Base-by-base conservation (phyloP, 2,329 filamentous ascomycete species). In the Monilinia vaccinii-corymbosi region DNA sequence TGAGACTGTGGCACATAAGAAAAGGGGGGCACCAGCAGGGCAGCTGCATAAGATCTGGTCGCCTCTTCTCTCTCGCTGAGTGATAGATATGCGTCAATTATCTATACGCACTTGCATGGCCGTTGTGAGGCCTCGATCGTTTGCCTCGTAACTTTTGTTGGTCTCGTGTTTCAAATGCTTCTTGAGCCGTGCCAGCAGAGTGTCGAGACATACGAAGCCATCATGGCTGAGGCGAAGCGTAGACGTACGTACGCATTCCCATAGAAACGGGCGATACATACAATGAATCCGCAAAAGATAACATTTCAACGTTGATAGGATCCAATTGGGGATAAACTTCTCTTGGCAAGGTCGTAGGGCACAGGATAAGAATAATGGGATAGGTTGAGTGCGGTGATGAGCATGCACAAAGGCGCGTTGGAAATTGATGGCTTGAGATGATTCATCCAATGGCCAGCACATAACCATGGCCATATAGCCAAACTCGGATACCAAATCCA, bases 81-180 rank as follows among this genome's bases (percentile, higher is more conserved):
- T 44, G 38, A 18, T 38, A 53, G 18, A 46, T 46, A 28, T 52
- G 28, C 38, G 11, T 8, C n/a, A n/a, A n/a, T n/a, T n/a, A n/a
- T n/a, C n/a, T n/a, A n/a, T n/a, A n/a, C 56, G 53, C 57, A 59
- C 57, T 59, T 53, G 48, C 57, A 53, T 59, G 40, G 23, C 57
- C 46, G 40, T 46, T 59, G 31, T 59, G 31, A 53, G 46, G 25
- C 56, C 48, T 53, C 31, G 38, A 55, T 21, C 18, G 25, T 45
- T 46, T 21, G 36, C 36, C 46, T 28, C 40, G 21, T 32, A 52
- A 46, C 42, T 59, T 47, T 36, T 47, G 32, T 28, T 52, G 48
- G 40, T 42, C 57, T 53, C 48, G 57, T 45, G 48, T 31, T 28
- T 21, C 34, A 31, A n/a, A 34, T 47, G 14, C 53, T 36, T 48